Conservation (phyloP, 495 filamentous ascomycete genomes). For the Hypoxylon trugodes region DNA sequence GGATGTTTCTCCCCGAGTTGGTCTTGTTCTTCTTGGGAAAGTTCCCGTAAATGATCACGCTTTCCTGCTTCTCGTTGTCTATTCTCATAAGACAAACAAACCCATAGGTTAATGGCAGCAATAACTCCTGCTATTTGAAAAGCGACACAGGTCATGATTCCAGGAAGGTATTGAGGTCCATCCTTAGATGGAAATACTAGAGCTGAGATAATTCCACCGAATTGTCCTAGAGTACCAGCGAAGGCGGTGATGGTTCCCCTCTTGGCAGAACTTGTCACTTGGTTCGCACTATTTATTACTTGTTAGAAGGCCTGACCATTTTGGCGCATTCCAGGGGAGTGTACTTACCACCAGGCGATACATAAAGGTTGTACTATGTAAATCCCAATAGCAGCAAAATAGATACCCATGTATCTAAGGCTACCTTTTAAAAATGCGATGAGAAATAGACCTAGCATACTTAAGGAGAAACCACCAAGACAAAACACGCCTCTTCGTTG, state of each 20-base stretch:
- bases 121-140: not conserved
- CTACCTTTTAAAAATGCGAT: not conserved
- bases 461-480: not conserved
- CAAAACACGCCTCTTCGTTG: conserved; percentile 1
- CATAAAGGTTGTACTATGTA: conserved; percentile 2
- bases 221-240: not conserved
- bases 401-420: not conserved
- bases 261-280: conserved; percentile 2
- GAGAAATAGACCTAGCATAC: conserved; percentile 1
- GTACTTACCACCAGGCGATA: conserved; percentile 6
- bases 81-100: not conserved
- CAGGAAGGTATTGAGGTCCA: conserved; percentile 1
- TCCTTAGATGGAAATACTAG: conserved; percentile 1
- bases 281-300: not conserved
- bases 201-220: conserved; percentile 2
- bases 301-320: not conserved
- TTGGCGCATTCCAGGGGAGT: not conserved
- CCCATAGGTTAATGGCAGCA: not conserved
- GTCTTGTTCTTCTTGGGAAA: not conserved
- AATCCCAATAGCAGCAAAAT: not conserved
- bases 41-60: not conserved
- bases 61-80: not conserved
- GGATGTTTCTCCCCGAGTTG: not conserved
- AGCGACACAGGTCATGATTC: not conserved
- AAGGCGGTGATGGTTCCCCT: conserved; percentile 3